A percentile compares a stretch with the other conserved stretches of the same genome.
These are phyloP conservation scores for Beauveria medogensis DNA, from an alignment of 2,329 filamentous ascomycete species.

Conservation along the genomic window DNA sequence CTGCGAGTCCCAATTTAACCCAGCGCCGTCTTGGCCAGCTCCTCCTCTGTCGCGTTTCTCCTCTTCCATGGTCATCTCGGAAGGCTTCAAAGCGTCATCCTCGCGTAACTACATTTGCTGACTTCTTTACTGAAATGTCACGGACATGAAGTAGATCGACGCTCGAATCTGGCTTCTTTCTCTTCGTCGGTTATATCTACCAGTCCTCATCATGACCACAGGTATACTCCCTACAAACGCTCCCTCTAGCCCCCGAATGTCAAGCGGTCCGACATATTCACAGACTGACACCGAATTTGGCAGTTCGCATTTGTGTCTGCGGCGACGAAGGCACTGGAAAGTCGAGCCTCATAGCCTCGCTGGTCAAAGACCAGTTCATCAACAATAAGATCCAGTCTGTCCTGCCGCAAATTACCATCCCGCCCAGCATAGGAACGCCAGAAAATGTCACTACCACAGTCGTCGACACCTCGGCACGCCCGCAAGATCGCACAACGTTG, in stretches of 20 bases:
- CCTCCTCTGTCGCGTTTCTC: constrained; percentile 1
- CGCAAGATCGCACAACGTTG: constrained; percentile 82
- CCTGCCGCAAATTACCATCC: constrained; percentile 89
- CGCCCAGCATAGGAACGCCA: constrained; percentile 83
- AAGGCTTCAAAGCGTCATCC: not conserved
- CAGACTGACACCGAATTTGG: not conserved
- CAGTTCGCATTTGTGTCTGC: constrained; percentile 88
- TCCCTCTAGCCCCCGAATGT: not conserved
- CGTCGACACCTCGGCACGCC: constrained; percentile 91
- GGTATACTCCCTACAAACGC: constrained; percentile 13
- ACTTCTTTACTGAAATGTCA: not conserved
- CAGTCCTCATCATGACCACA: constrained; percentile 19
- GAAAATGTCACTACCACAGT: constrained; percentile 97
- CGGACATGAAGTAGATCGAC: constrained; percentile 1
- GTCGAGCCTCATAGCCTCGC: constrained; percentile 84
- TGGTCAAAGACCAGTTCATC: constrained; percentile 96
- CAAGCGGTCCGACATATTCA: not conserved
- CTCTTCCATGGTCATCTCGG: constrained; percentile 7
- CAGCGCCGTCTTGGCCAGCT: constrained; percentile 3
- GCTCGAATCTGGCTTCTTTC: not conserved
- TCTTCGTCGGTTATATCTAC: not conserved
- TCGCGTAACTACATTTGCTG: not conserved
- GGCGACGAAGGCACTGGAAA: constrained; percentile 95
- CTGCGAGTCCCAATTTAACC: too few species aligned
- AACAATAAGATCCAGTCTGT: constrained; percentile 92